A percentile compares a stretch with the other conserved stretches of the same genome.
These are phyloP conservation scores for Aquilaria sinensis DNA, from an alignment of 345 rosid genomes.

Conservation along the genomic window DNA sequence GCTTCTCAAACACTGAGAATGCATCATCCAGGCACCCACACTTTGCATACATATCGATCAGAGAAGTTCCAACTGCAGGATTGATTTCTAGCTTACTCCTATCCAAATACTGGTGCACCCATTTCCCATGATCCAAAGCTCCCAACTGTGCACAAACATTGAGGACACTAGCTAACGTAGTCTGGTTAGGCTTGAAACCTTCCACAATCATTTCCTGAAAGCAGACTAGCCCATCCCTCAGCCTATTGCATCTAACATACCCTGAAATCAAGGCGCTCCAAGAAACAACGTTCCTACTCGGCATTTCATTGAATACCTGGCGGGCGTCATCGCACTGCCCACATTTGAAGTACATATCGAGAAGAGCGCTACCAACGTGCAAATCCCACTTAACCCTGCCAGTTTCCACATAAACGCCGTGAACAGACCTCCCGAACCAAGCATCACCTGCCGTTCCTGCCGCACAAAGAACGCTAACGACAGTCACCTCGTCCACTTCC, in stretches of 20 bases:
- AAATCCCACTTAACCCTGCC: conserved; percentile 25
- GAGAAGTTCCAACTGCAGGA: conserved; percentile 16
- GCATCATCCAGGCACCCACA: conserved; percentile 30
- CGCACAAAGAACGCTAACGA: conserved; percentile 25
- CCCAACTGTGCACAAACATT: conserved; percentile 28
- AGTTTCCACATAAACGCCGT: conserved; percentile 24
- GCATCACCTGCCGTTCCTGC: conserved; percentile 21
- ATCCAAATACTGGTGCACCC: conserved; percentile 21
- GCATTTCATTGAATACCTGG: conserved; percentile 27
- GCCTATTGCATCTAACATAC: conserved; percentile 20
- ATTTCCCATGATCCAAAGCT: conserved; percentile 21
- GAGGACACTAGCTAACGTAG: conserved; percentile 24
- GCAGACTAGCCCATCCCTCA: conserved; percentile 21
- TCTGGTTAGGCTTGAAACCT: conserved; percentile 20
- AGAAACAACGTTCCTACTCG: conserved; percentile 24
- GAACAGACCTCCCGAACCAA: conserved; percentile 32
- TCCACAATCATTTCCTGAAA: conserved; percentile 24
- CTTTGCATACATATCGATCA: conserved; percentile 31
- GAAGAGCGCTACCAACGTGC: conserved; percentile 27
- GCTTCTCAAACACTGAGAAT: conserved; percentile 15
- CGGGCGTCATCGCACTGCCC: conserved; percentile 25
- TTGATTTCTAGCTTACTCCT: conserved; percentile 15
- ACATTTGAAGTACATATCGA: conserved; percentile 29
- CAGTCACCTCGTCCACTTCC: conserved; percentile 19
- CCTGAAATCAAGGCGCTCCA: conserved; percentile 37